phyloP scores from a whole-genome alignment of 345 rosid species.

The Gossypium sturtianum region DNA sequence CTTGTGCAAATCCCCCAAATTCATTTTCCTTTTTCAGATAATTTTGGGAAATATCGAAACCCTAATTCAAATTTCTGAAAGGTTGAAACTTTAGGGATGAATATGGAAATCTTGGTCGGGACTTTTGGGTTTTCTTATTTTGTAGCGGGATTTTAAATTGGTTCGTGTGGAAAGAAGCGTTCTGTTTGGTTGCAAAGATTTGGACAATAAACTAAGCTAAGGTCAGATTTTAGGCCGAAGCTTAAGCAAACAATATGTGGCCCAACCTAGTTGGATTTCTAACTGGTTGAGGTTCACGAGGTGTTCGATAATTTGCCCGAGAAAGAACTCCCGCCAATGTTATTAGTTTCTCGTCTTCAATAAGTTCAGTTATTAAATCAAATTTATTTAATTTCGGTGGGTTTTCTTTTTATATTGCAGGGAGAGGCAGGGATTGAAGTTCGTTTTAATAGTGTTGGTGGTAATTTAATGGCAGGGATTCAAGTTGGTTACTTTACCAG shows the following conservation, averaged over 20 bases:
- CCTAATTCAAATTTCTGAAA: too few relatives aligned
- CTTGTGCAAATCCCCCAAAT: too few relatives aligned
- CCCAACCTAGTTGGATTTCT: not conserved
- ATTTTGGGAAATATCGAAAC: too few relatives aligned
- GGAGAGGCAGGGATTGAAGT: not conserved
- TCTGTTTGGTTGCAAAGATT: too few relatives aligned
- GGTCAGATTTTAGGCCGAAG: not conserved
- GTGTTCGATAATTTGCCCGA: not conserved
- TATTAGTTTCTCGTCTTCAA: too few relatives aligned
- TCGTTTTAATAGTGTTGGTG: not conserved
- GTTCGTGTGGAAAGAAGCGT: not conserved
- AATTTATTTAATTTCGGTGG: too few relatives aligned
- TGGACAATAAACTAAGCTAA: not conserved
- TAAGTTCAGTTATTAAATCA: not conserved
- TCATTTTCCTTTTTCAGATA: too few relatives aligned
- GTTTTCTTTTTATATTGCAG: too few relatives aligned
- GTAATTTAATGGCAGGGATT: constrained; percentile 26
- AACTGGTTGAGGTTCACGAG: not conserved
- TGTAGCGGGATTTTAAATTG: too few relatives aligned
- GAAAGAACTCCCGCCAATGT: not conserved
- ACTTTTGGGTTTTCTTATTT: too few relatives aligned
- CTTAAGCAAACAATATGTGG: not conserved
- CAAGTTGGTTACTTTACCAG: constrained; percentile 39
- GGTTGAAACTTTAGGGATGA: too few relatives aligned
- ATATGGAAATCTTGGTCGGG: too few relatives aligned